Evolutionary conservation across 768 basidiomycete species (phyloP).

Genomic region (Lactifluus volemus): DNA sequence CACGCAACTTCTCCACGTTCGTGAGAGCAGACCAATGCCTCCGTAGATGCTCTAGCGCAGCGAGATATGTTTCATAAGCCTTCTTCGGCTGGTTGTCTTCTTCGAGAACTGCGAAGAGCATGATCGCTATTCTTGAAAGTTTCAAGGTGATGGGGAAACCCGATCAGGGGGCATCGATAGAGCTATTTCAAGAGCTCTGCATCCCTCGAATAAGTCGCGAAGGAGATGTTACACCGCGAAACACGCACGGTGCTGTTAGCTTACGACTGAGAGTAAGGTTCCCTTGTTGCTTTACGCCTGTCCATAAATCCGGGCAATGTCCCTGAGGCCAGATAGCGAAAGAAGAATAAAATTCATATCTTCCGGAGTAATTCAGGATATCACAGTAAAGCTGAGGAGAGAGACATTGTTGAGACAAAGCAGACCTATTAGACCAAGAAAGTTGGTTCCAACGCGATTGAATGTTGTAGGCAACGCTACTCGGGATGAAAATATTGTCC

Average conservation of each 20-base stretch:
- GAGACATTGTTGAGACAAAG: constrained; percentile 14
- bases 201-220: not conserved
- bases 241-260: constrained; percentile 44
- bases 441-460: constrained; percentile 7
- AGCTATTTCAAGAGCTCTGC: constrained; percentile 52
- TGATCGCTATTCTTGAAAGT: constrained; percentile 55
- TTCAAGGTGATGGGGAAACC: constrained; percentile 43
- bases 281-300: constrained; percentile 49
- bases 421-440: constrained; percentile 10
- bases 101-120: constrained; percentile 51
- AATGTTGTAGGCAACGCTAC: not conserved
- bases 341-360: constrained; percentile 47
- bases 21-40: constrained; percentile 22
- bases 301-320: constrained; percentile 54
- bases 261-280: constrained; percentile 43
- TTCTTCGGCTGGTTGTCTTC: constrained; percentile 26
- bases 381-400: not conserved
- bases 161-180: constrained; percentile 32
- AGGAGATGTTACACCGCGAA: not conserved
- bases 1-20: constrained; percentile 34
- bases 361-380: constrained; percentile 26
- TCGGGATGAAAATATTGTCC: constrained; percentile 2
- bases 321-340: constrained; percentile 61
- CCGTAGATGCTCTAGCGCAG: constrained; percentile 25
- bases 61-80: constrained; percentile 23